phyloP scores from a whole-genome alignment of 352 stramenopile species.

The Pythium guiyangense region DNA sequence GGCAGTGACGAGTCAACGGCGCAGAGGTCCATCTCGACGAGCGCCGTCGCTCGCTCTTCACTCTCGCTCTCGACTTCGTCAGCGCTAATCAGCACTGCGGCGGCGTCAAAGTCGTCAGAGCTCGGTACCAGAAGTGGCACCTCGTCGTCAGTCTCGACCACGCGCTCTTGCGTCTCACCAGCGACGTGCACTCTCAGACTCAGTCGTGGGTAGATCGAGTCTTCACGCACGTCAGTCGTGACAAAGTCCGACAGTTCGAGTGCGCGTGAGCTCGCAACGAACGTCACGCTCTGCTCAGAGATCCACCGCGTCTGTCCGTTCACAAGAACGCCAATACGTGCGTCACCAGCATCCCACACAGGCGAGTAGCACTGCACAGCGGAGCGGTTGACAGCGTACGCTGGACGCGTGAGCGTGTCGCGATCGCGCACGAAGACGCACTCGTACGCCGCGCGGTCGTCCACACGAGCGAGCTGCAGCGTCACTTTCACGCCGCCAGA shows the following conservation, averaged over 20 bases:
- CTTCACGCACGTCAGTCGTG: background rate
- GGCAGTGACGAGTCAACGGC: background rate
- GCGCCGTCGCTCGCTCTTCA: background rate
- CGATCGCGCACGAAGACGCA: constrained; percentile 28
- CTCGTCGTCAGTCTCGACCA: background rate
- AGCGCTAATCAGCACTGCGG: background rate
- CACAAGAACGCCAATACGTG: constrained; percentile 21
- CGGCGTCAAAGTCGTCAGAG: background rate
- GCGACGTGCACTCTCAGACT: background rate
- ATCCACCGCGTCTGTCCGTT: constrained; percentile 18
- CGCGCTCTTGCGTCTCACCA: background rate
- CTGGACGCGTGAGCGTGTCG: constrained; percentile 14
- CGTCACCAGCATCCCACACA: constrained; percentile 20
- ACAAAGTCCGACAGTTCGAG: background rate
- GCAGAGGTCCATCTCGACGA: background rate
- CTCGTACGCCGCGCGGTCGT: constrained; percentile 13
- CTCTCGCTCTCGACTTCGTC: background rate
- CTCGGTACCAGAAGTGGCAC: background rate
- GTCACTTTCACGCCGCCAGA: constrained; percentile 23
- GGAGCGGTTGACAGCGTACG: constrained; percentile 16
- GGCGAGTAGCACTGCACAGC: constrained; percentile 24
- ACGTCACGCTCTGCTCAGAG: constrained; percentile 12
- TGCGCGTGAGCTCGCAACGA: constrained; percentile 15
- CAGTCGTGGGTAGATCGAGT: background rate
- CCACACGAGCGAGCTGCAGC: constrained; percentile 16